Evolutionary conservation across 2,329 filamentous ascomycete species (phyloP), one percentile per base, ranked within the genome.

Genomic region (Chaetothyriales sp.): DNA sequence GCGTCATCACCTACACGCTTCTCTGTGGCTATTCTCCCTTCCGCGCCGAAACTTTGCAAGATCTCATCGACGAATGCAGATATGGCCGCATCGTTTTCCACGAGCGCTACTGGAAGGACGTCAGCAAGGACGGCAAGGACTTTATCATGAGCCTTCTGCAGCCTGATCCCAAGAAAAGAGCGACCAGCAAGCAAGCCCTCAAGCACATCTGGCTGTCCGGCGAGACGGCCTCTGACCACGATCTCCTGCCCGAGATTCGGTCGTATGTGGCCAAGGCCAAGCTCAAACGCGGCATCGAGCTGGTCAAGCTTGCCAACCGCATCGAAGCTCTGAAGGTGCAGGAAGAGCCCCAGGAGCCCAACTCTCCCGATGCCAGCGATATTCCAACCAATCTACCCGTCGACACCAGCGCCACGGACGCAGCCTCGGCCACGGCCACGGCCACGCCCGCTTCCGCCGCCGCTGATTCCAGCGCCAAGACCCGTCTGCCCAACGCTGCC

Each of bases 11-110:
- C 44, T 98, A 98, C 71, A 98, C 92, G 15, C 77, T 98, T 25
- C 85, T 98, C 49, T 98, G 94, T 67, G 92, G 92, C 61, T 98
- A 98, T 74, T 95, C 90, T 45, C 92, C 92, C 18, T 98, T 98
- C 79, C 83, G 92, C 60, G 92, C 89, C 56, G 92, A 98, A 73
- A 95, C 86, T 63, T 76, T 98, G 47, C 79, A 85, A 59, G 92
- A 97, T 63, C 76, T 98, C 59, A 94, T 98, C 60, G 87, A 95
- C 57, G 92, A 98, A 71, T 97, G 89, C 72, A 88, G 81, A 63
- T 82, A 79, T 56, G 85, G 82, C 43, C 79, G 82, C 48, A 86
- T 98, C 54, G 79, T 95, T 50, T 98, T 97, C 78, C 92, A 98
- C 68, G 89, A 95, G 66, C 82, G 90, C 52, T 98, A 97, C 73